phyloP scores from a whole-genome alignment of 1,284 basidiomycete genomes.

The Rugosomyces carneus region DNA sequence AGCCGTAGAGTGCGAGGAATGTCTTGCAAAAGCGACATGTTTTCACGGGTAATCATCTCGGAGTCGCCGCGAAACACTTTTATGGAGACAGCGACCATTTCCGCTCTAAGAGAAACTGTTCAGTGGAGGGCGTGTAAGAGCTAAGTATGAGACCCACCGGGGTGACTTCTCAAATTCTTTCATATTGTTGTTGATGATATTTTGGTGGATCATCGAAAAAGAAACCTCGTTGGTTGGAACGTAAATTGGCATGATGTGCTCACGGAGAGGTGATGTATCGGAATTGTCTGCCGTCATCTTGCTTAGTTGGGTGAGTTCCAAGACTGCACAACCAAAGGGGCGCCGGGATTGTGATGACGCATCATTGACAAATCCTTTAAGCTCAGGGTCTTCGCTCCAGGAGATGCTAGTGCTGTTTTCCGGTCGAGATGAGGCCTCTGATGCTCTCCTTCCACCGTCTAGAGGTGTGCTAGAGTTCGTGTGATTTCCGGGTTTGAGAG shows the following conservation, averaged over 20 bases:
- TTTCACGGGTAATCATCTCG: constrained; percentile 72
- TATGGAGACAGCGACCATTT: constrained; percentile 83
- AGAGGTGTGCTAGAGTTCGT: constrained; percentile 44
- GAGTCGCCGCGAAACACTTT: constrained; percentile 85
- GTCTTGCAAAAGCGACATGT: constrained; percentile 82
- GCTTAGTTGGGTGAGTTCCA: constrained; percentile 77
- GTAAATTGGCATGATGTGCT: constrained; percentile 88
- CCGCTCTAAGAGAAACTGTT: constrained; percentile 49
- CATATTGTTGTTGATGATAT: constrained; percentile 78
- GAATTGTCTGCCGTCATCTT: constrained; percentile 58
- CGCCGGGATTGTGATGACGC: constrained; percentile 57
- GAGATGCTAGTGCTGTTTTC: constrained; percentile 19
- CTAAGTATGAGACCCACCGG: constrained; percentile 43
- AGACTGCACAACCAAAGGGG: constrained; percentile 91
- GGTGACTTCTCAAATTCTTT: constrained; percentile 84
- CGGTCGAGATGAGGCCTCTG: constrained; percentile 40
- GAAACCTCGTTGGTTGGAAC: constrained; percentile 78
- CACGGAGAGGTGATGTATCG: constrained; percentile 58
- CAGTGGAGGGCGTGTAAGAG: background rate
- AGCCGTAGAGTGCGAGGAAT: constrained; percentile 80
- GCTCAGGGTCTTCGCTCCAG: constrained; percentile 8
- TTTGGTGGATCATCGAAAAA: constrained; percentile 93
- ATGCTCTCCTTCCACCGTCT: constrained; percentile 45
- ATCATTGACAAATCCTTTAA: constrained; percentile 25
- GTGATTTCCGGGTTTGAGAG: constrained; percentile 68